phyloP scores from a whole-genome alignment of 202 grass and related monocot genomes.

The Panicum hallii region DNA sequence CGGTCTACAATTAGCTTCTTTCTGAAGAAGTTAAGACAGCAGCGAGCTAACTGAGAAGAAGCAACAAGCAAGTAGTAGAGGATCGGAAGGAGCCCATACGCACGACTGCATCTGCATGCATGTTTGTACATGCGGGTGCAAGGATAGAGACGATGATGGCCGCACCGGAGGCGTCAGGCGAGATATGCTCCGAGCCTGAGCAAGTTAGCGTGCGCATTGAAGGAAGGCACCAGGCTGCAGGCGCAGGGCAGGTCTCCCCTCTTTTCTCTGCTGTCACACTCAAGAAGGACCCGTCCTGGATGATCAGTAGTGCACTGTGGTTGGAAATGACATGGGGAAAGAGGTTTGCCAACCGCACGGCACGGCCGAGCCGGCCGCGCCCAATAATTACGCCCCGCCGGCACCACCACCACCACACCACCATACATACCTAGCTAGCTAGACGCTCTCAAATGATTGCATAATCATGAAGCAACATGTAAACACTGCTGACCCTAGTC shows the following conservation, averaged over 20 bases:
- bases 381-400: slow-evolving; percentile 29
- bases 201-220: slow-evolving; percentile 44
- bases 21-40: neutral
- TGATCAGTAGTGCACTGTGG: slow-evolving; percentile 46
- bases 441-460: slow-evolving; percentile 47
- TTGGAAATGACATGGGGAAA: slow-evolving; percentile 51
- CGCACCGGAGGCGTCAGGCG: neutral
- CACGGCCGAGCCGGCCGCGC: neutral
- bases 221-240: neutral
- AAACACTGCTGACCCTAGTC: neutral
- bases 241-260: neutral
- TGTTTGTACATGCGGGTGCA: neutral
- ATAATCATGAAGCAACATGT: slow-evolving; percentile 39
- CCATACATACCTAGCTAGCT: slow-evolving; percentile 17
- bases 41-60: neutral
- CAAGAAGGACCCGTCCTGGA: slow-evolving; percentile 50
- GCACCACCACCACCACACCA: slow-evolving; percentile 13
- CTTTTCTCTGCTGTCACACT: slow-evolving; percentile 55
- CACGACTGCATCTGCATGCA: slow-evolving; percentile 9
- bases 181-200: neutral
- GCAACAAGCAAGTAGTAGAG: neutral
- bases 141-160: too few relatives aligned
- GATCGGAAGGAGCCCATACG: neutral
- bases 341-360: slow-evolving; percentile 41
- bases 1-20: neutral